Evolutionary conservation across 2,329 filamentous ascomycete species (phyloP), one percentile per base, ranked within the genome.

Genomic region (Ophiocordyceps australis): DNA sequence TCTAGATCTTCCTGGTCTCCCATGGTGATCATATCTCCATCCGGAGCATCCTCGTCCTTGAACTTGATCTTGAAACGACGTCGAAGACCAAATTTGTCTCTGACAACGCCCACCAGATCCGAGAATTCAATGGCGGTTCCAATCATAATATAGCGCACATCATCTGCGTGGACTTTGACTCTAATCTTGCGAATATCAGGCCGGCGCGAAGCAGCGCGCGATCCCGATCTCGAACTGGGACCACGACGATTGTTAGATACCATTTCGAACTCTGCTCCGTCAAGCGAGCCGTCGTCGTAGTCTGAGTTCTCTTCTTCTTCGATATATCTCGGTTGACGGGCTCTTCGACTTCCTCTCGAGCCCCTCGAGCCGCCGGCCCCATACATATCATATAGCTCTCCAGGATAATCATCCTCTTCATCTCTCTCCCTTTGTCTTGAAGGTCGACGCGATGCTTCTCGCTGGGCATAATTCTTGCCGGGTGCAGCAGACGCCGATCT

Each of bases 1-100:
- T 95, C 85, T 34, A 94, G 54, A 54, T 98, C 89, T 42, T 98
- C 89, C 49, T 94, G 81, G 48, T 98, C 89, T 17, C 78, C 83
- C 69, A 98, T 76, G 17, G 86, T 94, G 43, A 98, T 91, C 78
- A 94, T 86, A 43, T 95, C 86, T 4, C 77, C 78, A 28, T 75
- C 62, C 1, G 67, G 65, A 32, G 59, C 50, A 37, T 81, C 77
- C 38, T 95, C 89, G 35, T 91, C 82, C 41, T 66, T 70, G 38
- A 85, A 70, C 59, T 89, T 89, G 51, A 94, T 75, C 62, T 85
- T 91, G 57, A 94, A 86, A 30, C 70, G 69, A 33, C 74, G 57
- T 28, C 66, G 59, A 29, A 94, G 60, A 10, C 67, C 74, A 43
- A 95, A 93, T 53, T 98, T 98, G 34, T 83, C 76, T 24, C 76